Conservation (phyloP, 331 rosid species). For the Acacia pycnantha region DNA sequence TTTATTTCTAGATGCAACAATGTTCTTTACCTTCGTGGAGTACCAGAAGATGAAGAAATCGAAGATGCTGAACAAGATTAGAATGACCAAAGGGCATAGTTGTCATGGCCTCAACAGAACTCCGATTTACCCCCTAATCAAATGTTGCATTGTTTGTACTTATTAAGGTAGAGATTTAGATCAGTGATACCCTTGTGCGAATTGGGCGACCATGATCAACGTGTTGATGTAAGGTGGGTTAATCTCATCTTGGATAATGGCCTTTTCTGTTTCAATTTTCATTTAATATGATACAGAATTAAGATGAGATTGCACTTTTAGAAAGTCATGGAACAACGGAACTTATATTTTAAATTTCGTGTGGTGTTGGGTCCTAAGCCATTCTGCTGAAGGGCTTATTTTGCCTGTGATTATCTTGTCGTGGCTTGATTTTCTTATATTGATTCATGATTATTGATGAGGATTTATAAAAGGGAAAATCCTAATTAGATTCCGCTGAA, state of each 20-base stretch:
- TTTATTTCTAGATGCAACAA: conserved; percentile 75
- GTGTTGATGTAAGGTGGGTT: neutral
- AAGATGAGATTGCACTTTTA: neutral
- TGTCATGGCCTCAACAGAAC: conserved; percentile 17
- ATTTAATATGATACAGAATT: neutral
- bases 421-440: neutral
- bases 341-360: neutral
- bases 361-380: neutral
- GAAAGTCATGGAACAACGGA: neutral
- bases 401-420: neutral
- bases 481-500: no score
- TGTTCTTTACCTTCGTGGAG: conserved; percentile 96
- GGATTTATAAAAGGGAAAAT: neutral
- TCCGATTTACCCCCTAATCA: neutral
- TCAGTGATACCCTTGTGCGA: neutral
- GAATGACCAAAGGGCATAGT: conserved; percentile 21
- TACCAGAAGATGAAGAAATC: conserved; percentile 96
- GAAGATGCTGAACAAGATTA: conserved; percentile 87
- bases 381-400: neutral
- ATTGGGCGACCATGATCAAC: conserved; percentile 4
- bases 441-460: neutral
- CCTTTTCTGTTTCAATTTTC: neutral
- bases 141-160: conserved; percentile 11
- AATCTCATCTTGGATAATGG: neutral
- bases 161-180: conserved; percentile 28